These are phyloP conservation scores for Zanthoxylum bungeanum DNA, from an alignment of 345 rosid species.

Conservation along the genomic window DNA sequence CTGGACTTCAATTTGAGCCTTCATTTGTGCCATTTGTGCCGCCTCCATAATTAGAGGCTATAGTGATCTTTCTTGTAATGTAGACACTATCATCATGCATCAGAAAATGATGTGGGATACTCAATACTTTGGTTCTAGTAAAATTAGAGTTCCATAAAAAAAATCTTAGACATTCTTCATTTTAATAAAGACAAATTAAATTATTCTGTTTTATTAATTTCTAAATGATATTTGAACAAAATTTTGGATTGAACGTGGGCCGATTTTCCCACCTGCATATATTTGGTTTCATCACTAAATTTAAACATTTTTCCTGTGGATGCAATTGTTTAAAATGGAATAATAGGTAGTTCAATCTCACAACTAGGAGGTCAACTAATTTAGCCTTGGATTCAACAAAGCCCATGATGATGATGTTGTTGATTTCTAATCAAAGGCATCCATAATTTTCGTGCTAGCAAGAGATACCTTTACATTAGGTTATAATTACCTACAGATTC, in stretches of 20 bases:
- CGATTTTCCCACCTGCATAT: no score
- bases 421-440: background rate
- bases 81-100: background rate
- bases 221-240: no score
- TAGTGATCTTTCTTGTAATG: background rate
- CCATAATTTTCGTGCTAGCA: background rate
- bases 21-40: constrained; percentile 28
- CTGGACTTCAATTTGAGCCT: constrained; percentile 15
- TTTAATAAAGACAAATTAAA: no score
- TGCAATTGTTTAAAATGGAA: constrained; percentile 7
- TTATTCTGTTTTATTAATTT: no score
- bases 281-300: no score
- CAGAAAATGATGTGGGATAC: background rate
- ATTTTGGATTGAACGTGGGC: no score
- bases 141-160: no score
- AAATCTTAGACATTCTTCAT: no score
- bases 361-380: background rate
- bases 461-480: background rate
- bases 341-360: background rate
- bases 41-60: constrained; percentile 14
- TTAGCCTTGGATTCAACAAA: background rate
- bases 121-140: no score
- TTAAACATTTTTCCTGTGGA: constrained; percentile 8
- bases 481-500: background rate
- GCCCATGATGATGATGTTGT: background rate